A percentile compares a stretch with the other conserved stretches of the same genome.
Conservation (phyloP, 2,329 filamentous ascomycete genomes). For the Helminthosporium solani region DNA sequence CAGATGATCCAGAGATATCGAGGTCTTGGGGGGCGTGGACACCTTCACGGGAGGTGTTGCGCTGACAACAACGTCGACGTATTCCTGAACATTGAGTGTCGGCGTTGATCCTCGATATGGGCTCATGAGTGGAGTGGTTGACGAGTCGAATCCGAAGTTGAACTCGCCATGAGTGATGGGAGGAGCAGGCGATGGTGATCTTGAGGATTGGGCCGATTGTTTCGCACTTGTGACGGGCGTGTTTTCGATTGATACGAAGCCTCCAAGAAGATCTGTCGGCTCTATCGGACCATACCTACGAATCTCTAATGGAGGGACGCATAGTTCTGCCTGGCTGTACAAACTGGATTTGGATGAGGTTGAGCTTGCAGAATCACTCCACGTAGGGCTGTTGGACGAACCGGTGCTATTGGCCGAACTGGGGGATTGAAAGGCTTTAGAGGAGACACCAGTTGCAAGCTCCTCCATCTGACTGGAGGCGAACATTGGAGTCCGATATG, state of each 20-base stretch:
- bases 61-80: slow-evolving; percentile 12
- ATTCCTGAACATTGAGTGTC: neutral
- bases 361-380: slow-evolving; percentile 32
- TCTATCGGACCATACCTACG: slow-evolving; percentile 20
- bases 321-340: slow-evolving; percentile 10
- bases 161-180: slow-evolving; percentile 12
- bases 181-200: slow-evolving; percentile 1
- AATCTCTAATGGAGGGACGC: neutral
- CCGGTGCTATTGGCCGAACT: slow-evolving; percentile 32
- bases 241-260: slow-evolving; percentile 25
- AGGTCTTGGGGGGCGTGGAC: neutral
- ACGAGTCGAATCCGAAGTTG: slow-evolving; percentile 13
- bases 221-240: slow-evolving; percentile 8
- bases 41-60: neutral
- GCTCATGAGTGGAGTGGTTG: neutral
- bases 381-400: slow-evolving; percentile 27
- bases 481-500: slow-evolving; percentile 24
- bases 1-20: neutral
- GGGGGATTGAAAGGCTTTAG: slow-evolving; percentile 6
- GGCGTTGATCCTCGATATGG: neutral
- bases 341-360: slow-evolving; percentile 34
- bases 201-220: slow-evolving; percentile 2
- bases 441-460: slow-evolving; percentile 2
- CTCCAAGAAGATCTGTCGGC: slow-evolving; percentile 29
- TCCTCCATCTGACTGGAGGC: slow-evolving; percentile 23